phyloP scores from a whole-genome alignment of 441 rosid genomes.

The Jatropha podagrica region DNA sequence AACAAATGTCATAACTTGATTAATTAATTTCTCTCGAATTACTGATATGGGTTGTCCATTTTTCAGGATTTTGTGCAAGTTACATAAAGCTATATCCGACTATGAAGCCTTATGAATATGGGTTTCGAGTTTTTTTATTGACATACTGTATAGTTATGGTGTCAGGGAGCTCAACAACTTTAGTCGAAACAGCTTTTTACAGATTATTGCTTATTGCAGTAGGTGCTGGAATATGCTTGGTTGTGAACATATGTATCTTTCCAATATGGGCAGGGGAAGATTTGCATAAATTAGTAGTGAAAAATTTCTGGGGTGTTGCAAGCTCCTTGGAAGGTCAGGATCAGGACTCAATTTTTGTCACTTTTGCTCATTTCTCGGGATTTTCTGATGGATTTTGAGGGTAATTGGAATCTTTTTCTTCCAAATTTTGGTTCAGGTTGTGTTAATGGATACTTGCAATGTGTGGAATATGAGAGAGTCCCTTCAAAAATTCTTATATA shows the following conservation, averaged over 20 bases:
- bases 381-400: no score
- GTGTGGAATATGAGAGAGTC: conserved; percentile 69
- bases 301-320: conserved; percentile 54
- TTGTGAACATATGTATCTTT: conserved; percentile 40
- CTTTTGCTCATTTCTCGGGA: background rate
- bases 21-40: background rate
- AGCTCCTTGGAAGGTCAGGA: conserved; percentile 49
- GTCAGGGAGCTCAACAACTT: conserved; percentile 44
- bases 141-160: conserved; percentile 56
- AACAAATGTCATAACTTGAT: background rate
- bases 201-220: conserved; percentile 44
- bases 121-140: conserved; percentile 56
- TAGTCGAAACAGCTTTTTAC: conserved; percentile 34
- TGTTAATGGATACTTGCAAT: conserved; percentile 59
- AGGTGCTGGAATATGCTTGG: conserved; percentile 44
- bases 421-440: conserved; percentile 29
- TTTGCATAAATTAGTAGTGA: conserved; percentile 53
- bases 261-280: conserved; percentile 66
- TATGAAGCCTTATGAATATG: conserved; percentile 57
- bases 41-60: background rate
- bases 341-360: background rate
- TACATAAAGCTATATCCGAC: conserved; percentile 48
- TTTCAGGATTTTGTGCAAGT: conserved; percentile 48
- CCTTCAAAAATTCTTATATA: conserved; percentile 83
- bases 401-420: no score